phyloP scores from a whole-genome alignment of 345 rosid genomes.

The Ceriops zippeliana region DNA sequence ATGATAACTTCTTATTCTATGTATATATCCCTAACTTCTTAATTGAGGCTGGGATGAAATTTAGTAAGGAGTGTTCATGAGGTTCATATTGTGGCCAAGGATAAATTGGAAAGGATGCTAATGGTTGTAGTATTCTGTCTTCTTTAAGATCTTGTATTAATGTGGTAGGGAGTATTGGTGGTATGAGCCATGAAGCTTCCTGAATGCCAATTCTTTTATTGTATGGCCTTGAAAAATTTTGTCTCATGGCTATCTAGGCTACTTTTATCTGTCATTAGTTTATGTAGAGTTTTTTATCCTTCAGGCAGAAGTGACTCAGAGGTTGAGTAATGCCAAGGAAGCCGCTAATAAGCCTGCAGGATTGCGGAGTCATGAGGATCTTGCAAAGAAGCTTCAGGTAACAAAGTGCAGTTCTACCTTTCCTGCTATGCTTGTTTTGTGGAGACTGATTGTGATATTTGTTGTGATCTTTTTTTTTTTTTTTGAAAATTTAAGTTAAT shows the following conservation, averaged over 20 bases:
- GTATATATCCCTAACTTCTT: too few relatives aligned
- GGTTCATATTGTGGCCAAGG: background rate
- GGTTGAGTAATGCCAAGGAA: slow-evolving; percentile 85
- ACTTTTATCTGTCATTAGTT: background rate
- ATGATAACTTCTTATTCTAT: too few relatives aligned
- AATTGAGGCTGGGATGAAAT: too few relatives aligned
- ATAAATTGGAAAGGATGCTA: background rate
- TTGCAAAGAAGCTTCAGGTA: slow-evolving; percentile 96
- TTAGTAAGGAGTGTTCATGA: background rate
- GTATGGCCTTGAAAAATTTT: background rate
- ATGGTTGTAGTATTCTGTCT: background rate
- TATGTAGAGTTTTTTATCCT: background rate
- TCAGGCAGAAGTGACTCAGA: slow-evolving; percentile 93
- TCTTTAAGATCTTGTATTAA: background rate
- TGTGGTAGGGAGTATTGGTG: too few relatives aligned
- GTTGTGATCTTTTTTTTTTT: background rate
- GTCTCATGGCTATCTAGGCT: background rate
- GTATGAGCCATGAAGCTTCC: background rate
- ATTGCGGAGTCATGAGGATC: slow-evolving; percentile 86
- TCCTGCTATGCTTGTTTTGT: background rate
- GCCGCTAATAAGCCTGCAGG: slow-evolving; percentile 60
- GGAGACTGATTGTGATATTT: background rate
- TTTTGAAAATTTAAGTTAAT: too few relatives aligned
- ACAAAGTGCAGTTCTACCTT: background rate
- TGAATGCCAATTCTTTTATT: background rate